Evolutionary conservation across 1,284 basidiomycete genomes (phyloP), one percentile per base, ranked within the genome.

Genomic region (Tilletia setariae): DNA sequence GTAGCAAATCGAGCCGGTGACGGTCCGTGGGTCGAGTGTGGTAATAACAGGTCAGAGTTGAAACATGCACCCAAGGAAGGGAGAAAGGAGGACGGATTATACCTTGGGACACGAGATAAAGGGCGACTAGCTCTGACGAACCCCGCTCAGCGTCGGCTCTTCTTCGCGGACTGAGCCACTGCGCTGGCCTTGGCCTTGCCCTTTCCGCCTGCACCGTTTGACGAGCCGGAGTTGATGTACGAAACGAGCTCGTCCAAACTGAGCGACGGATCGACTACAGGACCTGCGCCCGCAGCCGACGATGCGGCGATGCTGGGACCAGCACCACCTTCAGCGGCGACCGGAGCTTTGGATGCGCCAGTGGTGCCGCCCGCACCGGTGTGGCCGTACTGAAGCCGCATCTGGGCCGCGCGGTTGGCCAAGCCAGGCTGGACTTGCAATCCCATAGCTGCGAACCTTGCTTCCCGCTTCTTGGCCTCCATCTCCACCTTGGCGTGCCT

Each of bases 401-500:
- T 61, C 56, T 61, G 56, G 9, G 56, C 56, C 28, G 56, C 56
- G 16, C 56, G 56, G 32, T 61, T 61, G 28, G 56, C 9, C 56
- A 61, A n/a, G 1, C 56, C 56, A 9, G 56, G 56, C 6, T 32
- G 30, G 28, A 61, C 56, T 30, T 61, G 56, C 19, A 61, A 11
- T 2, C 56, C 56, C 56, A 61, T 32, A 25, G 56, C 28, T 7
- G 56, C 56, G 6, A 61, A 61, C 28, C 32, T 61, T 0, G 56
- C 56, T 46, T 76, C 69, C 16, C 70, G 59, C 15, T 63, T 70
- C 40, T 70, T 71, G 19, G 73, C 76, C 35, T 72, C 74, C 68
- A 74, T 70, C 72, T 81, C 79, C 64, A 76, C 25, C 73, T 79
- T 77, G 32, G 80, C 80, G 32, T 76, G 66, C 13, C 77, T 69